phyloP scores from a whole-genome alignment of 2,329 filamentous ascomycete genomes.

The Pestalotiopsis fici region DNA sequence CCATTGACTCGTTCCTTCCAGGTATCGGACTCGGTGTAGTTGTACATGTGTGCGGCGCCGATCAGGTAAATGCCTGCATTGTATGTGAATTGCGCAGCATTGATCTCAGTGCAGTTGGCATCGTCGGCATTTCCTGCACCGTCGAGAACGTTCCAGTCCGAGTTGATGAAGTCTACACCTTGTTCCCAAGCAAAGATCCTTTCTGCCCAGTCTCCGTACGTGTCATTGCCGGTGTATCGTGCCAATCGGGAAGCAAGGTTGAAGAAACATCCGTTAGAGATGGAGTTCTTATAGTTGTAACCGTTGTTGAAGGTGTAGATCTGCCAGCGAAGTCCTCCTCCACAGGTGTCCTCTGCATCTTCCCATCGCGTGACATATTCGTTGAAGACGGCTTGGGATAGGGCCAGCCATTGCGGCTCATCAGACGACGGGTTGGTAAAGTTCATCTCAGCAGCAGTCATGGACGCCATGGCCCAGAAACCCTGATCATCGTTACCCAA shows the following conservation, averaged over 20 bases:
- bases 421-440: slow-evolving; percentile 68
- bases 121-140: slow-evolving; percentile 42
- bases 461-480: slow-evolving; percentile 84
- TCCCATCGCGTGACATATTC: slow-evolving; percentile 75
- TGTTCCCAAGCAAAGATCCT: slow-evolving; percentile 69
- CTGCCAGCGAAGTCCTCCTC: slow-evolving; percentile 82
- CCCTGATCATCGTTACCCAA: slow-evolving; percentile 76
- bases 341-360: slow-evolving; percentile 51
- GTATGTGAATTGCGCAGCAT: slow-evolving; percentile 29
- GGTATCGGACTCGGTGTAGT: slow-evolving; percentile 36
- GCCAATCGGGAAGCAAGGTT: slow-evolving; percentile 72
- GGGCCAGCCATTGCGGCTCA: slow-evolving; percentile 73
- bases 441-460: slow-evolving; percentile 75
- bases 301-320: slow-evolving; percentile 78
- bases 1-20: slow-evolving; percentile 49
- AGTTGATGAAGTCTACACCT: slow-evolving; percentile 55
- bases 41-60: slow-evolving; percentile 38
- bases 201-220: slow-evolving; percentile 76
- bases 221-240: slow-evolving; percentile 76
- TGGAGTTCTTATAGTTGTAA: slow-evolving; percentile 68
- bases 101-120: slow-evolving; percentile 28
- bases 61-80: slow-evolving; percentile 32
- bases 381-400: slow-evolving; percentile 80
- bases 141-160: slow-evolving; percentile 58
- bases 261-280: slow-evolving; percentile 71